These are phyloP conservation scores for Colletotrichum chrysophilum DNA, from an alignment of 2,329 filamentous ascomycete genomes.

Conservation along the genomic window DNA sequence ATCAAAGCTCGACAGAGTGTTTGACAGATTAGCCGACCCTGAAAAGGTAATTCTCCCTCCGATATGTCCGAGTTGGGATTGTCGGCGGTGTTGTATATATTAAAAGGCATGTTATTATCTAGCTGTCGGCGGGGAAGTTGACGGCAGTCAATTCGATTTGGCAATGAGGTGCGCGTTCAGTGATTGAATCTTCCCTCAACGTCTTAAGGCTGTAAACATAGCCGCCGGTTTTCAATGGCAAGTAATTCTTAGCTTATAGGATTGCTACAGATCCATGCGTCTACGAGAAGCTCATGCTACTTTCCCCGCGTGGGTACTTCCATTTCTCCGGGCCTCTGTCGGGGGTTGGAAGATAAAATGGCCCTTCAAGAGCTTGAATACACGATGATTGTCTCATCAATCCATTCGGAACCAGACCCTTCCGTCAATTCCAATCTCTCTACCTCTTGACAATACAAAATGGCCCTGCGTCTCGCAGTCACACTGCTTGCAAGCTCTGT, in stretches of 20 bases:
- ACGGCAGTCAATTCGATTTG: background rate
- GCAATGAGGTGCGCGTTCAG: background rate
- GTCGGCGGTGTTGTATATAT: background rate
- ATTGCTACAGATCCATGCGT: background rate
- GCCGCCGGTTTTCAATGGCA: background rate
- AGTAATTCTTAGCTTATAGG: background rate
- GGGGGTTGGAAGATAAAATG: background rate
- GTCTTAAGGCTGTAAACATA: background rate
- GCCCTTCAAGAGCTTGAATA: background rate
- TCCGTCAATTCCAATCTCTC: too few species aligned
- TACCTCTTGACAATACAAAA: background rate
- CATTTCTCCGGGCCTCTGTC: background rate
- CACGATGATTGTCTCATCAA: background rate
- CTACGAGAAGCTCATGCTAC: background rate
- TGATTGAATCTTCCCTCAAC: background rate
- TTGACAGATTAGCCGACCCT: background rate
- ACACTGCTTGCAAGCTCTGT: constrained; percentile 36
- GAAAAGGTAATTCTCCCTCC: background rate
- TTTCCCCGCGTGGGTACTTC: background rate
- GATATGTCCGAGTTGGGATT: background rate
- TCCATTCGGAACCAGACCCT: background rate
- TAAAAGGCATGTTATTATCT: background rate
- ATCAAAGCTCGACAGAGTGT: background rate
- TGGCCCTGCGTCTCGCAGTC: background rate
- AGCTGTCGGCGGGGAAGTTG: background rate